These are phyloP conservation scores for Chlamydomonas eustigma DNA, from an alignment of 139 green algal species.

Conservation along the genomic window DNA sequence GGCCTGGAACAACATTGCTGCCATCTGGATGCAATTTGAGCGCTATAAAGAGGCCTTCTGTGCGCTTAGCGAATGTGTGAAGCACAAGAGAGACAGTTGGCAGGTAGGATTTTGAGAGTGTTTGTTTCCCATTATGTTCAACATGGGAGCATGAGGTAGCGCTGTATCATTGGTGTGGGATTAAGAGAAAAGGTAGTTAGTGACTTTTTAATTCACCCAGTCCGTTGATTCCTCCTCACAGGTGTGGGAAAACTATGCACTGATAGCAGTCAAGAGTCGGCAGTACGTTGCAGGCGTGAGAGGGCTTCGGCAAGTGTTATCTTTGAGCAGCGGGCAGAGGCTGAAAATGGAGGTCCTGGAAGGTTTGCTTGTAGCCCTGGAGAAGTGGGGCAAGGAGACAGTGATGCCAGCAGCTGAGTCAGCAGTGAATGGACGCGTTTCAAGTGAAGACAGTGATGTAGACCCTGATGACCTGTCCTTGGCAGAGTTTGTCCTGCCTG, in stretches of 20 bases:
- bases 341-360: slow-evolving; percentile 27
- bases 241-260: slow-evolving; percentile 86
- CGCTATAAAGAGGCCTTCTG: slow-evolving; percentile 28
- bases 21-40: slow-evolving; percentile 67
- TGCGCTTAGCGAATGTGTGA: slow-evolving; percentile 16
- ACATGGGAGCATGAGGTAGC: too few species aligned
- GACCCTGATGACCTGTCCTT: background rate
- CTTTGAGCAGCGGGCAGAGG: slow-evolving; percentile 40
- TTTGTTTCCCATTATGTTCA: too few species aligned
- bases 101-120: too few species aligned
- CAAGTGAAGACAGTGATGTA: background rate
- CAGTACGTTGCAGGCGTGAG: slow-evolving; percentile 34
- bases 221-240: too few species aligned
- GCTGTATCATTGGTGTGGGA: too few species aligned
- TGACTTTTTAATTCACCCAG: too few species aligned
- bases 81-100: slow-evolving; percentile 76
- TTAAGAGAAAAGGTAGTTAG: too few species aligned
- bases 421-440: background rate
- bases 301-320: slow-evolving; percentile 51
- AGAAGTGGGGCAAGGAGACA: slow-evolving; percentile 5
- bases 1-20: slow-evolving; percentile 94
- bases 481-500: background rate
- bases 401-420: background rate
- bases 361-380: background rate
- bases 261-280: slow-evolving; percentile 40